These are phyloP conservation scores for Vigna angularis DNA, from an alignment of 306 rosid species.

Conservation along the genomic window DNA sequence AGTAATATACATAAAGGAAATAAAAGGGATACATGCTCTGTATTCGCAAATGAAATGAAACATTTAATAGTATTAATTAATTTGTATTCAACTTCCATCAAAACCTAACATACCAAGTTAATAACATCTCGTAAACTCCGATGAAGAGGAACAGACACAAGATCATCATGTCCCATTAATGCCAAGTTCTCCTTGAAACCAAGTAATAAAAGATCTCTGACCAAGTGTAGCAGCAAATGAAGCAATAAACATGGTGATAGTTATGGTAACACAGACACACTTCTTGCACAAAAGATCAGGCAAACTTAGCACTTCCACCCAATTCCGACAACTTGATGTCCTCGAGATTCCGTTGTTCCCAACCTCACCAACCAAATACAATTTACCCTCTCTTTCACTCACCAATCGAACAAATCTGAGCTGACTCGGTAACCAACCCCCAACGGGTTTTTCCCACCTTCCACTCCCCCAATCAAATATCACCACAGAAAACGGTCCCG, in stretches of 20 bases:
- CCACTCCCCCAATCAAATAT: conserved; percentile 70
- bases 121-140: too few relatives aligned
- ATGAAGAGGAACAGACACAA: too few relatives aligned
- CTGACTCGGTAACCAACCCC: conserved; percentile 51
- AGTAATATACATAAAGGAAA: too few relatives aligned
- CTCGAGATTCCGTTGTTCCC: conserved; percentile 85
- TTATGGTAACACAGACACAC: conserved; percentile 85
- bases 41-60: too few relatives aligned
- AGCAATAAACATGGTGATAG: conserved; percentile 91
- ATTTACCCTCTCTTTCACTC: conserved; percentile 52
- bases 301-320: conserved; percentile 71
- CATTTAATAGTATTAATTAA: too few relatives aligned
- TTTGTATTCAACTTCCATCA: too few relatives aligned
- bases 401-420: conserved; percentile 70
- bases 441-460: conserved; percentile 55
- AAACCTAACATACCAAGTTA: too few relatives aligned
- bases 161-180: conserved; percentile 35
- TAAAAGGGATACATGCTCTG: too few relatives aligned
- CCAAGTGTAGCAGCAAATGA: conserved; percentile 89
- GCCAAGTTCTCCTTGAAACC: conserved; percentile 79
- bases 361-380: conserved; percentile 79
- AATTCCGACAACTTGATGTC: conserved; percentile 75
- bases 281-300: conserved; percentile 81
- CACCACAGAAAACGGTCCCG: conserved; percentile 74
- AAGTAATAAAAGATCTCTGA: conserved; percentile 87